A percentile compares a stretch with the other conserved stretches of the same genome.
Evolutionary conservation across 129 eudicot genomes (phyloP).

Genomic region (Centella asiatica): DNA sequence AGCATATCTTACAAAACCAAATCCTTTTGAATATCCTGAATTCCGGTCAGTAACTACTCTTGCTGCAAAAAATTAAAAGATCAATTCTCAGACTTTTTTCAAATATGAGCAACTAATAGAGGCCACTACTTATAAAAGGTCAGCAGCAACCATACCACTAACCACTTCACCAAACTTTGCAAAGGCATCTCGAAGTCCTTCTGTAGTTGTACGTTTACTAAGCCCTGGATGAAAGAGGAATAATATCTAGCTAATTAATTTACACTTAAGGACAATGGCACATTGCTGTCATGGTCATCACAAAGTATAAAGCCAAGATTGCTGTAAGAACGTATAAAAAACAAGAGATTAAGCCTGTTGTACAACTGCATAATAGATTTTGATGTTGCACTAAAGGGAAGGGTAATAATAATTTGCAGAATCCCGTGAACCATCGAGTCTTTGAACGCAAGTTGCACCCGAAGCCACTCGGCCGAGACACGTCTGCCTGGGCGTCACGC

Average conservation of each 20-base stretch:
- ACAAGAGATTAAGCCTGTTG: background rate
- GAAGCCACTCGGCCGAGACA: too few relatives aligned
- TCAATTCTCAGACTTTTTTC: background rate
- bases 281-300: background rate
- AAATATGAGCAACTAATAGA: background rate
- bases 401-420: too few relatives aligned
- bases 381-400: too few relatives aligned
- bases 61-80: constrained; percentile 44
- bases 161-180: constrained; percentile 60
- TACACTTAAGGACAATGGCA: constrained; percentile 1
- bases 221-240: background rate
- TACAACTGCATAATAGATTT: background rate
- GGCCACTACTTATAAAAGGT: background rate
- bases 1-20: constrained; percentile 73
- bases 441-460: too few relatives aligned
- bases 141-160: constrained; percentile 34
- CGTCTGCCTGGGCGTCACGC: too few relatives aligned
- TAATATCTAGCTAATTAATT: background rate
- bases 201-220: background rate
- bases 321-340: background rate
- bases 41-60: constrained; percentile 84
- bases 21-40: constrained; percentile 85
- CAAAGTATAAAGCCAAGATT: background rate
- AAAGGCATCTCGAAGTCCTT: background rate
- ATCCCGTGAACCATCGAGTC: too few relatives aligned